Evolutionary conservation across 176 grass and related monocot species (phyloP), one percentile per base, ranked within the genome.

Genomic region (Zoysia pacifica): DNA sequence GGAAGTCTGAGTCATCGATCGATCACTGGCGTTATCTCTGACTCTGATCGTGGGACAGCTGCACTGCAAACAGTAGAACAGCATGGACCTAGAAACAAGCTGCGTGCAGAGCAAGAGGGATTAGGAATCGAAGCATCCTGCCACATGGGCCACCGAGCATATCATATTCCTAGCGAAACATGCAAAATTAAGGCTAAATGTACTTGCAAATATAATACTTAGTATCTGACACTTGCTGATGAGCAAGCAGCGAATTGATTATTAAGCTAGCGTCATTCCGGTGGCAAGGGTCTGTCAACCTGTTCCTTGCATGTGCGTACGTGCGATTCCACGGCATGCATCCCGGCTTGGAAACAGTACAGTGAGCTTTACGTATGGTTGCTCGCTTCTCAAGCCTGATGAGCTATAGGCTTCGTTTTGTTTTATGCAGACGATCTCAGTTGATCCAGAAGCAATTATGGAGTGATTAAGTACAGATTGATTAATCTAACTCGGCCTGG

Each of bases 91-190:
- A 16, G 5, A 74, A 44, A 39, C 20, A 20, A 36, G 19, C 59
- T 28, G 28, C 28, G 28, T 28, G 28, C 28, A 28, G 28, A 35
- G 59, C 39, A 81, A 65, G 62, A 64, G 90, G 62, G 62, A 13
- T 13, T 63, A 86, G 87, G 89, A 69, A 90, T 62, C 59, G 91
- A 93, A 90, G 87, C 87, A 93, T 93, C 87, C 76, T 68, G 35
- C 72, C 91, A 28, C 28, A 90, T 87, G 81, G 87, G 87, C 43
- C 84, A 72, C 72, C 65, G 64, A 76, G 70, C 74, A 16, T 78
- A 50, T 18, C 48, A 52, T 35, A 62, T 36, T 36, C 3, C 9
- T 78, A 79, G 2, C 60, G 44, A 80, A 78, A 83, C 37, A 73
- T 58, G 59, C 50, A 73, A 28, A 55, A 79, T 37, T 75, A 82